Evolutionary conservation across 2,329 filamentous ascomycete genomes (phyloP).

Genomic region (Aspergillus japonicus): DNA sequence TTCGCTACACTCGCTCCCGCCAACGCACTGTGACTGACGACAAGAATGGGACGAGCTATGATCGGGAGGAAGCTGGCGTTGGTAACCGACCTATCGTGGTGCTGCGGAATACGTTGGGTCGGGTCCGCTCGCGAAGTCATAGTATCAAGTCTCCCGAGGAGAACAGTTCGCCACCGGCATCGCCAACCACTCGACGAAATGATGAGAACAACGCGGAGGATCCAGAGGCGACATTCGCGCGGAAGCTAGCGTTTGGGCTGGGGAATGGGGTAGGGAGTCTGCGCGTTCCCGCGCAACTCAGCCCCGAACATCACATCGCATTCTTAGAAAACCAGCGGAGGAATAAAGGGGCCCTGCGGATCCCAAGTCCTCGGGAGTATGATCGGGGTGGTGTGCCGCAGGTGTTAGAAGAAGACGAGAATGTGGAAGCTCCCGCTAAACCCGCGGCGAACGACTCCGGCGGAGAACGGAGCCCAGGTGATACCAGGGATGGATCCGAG

Average conservation of each 20-base stretch:
- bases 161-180: slow-evolving; percentile 26
- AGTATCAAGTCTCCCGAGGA: slow-evolving; percentile 24
- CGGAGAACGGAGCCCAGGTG: slow-evolving; percentile 15
- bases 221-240: slow-evolving; percentile 10
- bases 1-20: slow-evolving; percentile 64
- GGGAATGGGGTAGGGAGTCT: slow-evolving; percentile 51
- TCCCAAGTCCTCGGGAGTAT: slow-evolving; percentile 87
- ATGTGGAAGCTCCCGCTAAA: slow-evolving; percentile 24
- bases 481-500: slow-evolving; percentile 1
- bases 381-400: slow-evolving; percentile 76
- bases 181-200: slow-evolving; percentile 23
- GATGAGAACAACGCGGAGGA: slow-evolving; percentile 18
- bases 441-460: slow-evolving; percentile 26
- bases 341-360: slow-evolving; percentile 73
- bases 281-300: slow-evolving; percentile 53
- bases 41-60: slow-evolving; percentile 40
- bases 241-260: slow-evolving; percentile 29
- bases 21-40: slow-evolving; percentile 52
- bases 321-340: slow-evolving; percentile 82
- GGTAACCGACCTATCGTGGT: slow-evolving; percentile 40
- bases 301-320: slow-evolving; percentile 77
- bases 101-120: slow-evolving; percentile 33
- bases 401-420: slow-evolving; percentile 51
- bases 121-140: slow-evolving; percentile 18
- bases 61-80: slow-evolving; percentile 40